Evolutionary conservation across 306 rosid species (phyloP).

Genomic region (Vigna trinervia): DNA sequence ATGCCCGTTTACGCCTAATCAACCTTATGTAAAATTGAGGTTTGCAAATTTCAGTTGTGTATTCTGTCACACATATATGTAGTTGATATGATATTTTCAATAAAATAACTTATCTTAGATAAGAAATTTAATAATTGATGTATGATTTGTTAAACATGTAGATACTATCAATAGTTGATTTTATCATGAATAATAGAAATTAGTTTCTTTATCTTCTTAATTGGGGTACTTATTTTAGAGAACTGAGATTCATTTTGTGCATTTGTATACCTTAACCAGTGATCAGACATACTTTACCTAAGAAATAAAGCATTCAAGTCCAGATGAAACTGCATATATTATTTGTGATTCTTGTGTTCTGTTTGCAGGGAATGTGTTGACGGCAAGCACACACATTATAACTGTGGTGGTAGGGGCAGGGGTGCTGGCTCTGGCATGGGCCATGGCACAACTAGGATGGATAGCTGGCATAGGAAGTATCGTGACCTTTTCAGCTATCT

Average conservation of each 20-base stretch:
- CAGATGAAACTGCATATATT: not conserved
- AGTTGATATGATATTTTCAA: too few relatives aligned
- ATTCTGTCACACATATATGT: too few relatives aligned
- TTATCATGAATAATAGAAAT: not conserved
- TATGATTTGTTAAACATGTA: too few relatives aligned
- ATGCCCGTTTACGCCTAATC: too few relatives aligned
- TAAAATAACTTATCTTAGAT: too few relatives aligned
- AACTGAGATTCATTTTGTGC: not conserved
- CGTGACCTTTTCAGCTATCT: conserved; percentile 42
- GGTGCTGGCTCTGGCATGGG: conserved; percentile 56
- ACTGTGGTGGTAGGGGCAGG: conserved; percentile 60
- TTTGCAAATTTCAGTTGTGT: too few relatives aligned
- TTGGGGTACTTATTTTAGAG: not conserved
- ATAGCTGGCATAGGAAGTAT: conserved; percentile 47
- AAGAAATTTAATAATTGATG: too few relatives aligned
- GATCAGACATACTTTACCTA: not conserved
- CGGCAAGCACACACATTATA: conserved; percentile 53
- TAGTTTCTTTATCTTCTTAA: not conserved
- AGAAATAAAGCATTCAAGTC: not conserved
- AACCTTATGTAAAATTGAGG: too few relatives aligned
- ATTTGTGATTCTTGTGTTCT: not conserved
- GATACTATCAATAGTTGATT: not conserved
- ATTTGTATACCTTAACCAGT: not conserved
- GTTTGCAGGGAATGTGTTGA: conserved; percentile 49
- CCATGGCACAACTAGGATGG: conserved; percentile 60